phyloP scores from a whole-genome alignment of 345 rosid genomes.

The Euphorbia tirucalli region DNA sequence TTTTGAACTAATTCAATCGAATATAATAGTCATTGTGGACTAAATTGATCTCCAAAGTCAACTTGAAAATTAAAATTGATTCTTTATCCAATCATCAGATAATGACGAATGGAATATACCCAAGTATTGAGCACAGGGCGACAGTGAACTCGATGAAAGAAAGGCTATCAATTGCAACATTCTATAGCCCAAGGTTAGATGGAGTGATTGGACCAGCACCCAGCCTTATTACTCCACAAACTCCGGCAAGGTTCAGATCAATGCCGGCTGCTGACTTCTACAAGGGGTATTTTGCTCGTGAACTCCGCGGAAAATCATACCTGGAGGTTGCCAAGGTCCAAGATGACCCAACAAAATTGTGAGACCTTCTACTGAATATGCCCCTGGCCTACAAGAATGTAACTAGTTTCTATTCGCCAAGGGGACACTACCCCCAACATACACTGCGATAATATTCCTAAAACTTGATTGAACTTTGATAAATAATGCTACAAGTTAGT shows the following conservation, averaged over 20 bases:
- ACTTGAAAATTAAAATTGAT: too few relatives aligned
- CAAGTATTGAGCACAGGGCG: slow-evolving; percentile 16
- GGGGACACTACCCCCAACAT: too few relatives aligned
- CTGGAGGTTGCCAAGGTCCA: slow-evolving; percentile 13
- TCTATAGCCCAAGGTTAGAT: slow-evolving; percentile 3
- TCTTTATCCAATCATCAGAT: background rate
- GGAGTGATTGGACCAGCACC: slow-evolving; percentile 20
- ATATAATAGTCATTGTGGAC: too few relatives aligned
- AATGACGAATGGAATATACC: slow-evolving; percentile 16
- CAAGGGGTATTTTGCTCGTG: slow-evolving; percentile 2
- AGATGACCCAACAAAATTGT: too few relatives aligned
- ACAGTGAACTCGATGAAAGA: slow-evolving; percentile 13
- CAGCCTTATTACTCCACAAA: slow-evolving; percentile 6
- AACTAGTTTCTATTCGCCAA: too few relatives aligned
- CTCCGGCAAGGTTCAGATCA: slow-evolving; percentile 13
- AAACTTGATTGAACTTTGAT: too few relatives aligned
- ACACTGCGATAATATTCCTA: too few relatives aligned
- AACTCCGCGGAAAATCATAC: slow-evolving; percentile 20
- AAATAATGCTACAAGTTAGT: too few relatives aligned
- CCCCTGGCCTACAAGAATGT: too few relatives aligned
- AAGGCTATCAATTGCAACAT: slow-evolving; percentile 10
- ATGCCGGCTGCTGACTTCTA: slow-evolving; percentile 4
- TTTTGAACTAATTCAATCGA: too few relatives aligned
- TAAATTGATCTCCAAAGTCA: too few relatives aligned
- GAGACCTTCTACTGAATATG: too few relatives aligned